Conservation (phyloP, 805 yeast genomes). For the Lipomyces mesembrius region DNA sequence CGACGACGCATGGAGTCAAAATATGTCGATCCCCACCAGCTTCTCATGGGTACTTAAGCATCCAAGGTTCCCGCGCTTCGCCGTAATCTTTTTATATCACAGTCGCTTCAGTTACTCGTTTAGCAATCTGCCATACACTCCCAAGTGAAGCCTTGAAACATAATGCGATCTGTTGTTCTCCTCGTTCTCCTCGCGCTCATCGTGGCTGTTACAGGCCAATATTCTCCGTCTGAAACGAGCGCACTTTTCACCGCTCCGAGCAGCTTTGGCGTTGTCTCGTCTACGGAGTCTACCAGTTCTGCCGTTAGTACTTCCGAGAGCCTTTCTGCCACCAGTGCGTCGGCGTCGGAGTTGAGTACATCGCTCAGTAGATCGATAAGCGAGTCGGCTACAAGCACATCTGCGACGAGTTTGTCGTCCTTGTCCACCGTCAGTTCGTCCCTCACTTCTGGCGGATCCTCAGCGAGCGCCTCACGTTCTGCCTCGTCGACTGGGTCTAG, state of each 20-base stretch:
- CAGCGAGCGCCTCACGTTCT: no score
- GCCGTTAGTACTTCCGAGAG: no score
- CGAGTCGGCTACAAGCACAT: neutral
- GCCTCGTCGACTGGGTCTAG: neutral
- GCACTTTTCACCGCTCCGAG: no score
- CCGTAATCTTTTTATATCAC: neutral
- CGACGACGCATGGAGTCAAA: neutral
- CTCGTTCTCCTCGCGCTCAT: neutral
- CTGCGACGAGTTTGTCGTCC: neutral
- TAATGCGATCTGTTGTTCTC: constrained; percentile 6
- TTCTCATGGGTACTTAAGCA: neutral
- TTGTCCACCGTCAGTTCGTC: no score
- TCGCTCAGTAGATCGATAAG: neutral
- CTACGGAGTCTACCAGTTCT: no score
- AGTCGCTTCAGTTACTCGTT: neutral
- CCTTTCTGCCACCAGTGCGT: no score
- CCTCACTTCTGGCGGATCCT: neutral
- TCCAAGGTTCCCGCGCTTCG: neutral
- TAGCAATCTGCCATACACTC: neutral
- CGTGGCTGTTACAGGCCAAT: constrained; percentile 1
- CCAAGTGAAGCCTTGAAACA: neutral
- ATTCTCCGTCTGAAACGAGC: neutral
- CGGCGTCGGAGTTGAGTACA: no score
- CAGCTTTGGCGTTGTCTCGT: no score
- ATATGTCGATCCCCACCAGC: neutral